phyloP scores from a whole-genome alignment of 176 grass and related monocot species.

The Ensete glaucum region DNA sequence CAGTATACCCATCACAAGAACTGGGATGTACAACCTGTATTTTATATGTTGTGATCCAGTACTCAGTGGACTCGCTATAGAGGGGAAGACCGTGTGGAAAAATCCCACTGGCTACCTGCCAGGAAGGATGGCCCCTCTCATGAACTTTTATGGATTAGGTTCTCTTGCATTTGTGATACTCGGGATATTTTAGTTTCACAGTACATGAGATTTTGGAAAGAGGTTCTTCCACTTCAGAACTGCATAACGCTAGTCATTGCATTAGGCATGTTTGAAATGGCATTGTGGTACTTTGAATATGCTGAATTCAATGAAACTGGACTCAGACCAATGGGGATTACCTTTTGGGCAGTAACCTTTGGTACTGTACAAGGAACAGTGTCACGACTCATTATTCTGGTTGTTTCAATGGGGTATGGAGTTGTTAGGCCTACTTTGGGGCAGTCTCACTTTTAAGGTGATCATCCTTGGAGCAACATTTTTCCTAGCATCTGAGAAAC shows the following conservation, averaged over 20 bases:
- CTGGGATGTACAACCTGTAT: slow-evolving; percentile 99
- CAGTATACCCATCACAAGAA: slow-evolving; percentile 65
- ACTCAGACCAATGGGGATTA: slow-evolving; percentile 69
- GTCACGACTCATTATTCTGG: slow-evolving; percentile 76
- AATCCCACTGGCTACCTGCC: slow-evolving; percentile 92
- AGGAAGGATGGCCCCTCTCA: slow-evolving; percentile 91
- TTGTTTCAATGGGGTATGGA: slow-evolving; percentile 93
- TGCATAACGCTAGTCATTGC: slow-evolving; percentile 96
- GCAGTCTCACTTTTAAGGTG: slow-evolving; percentile 92
- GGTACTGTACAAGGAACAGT: slow-evolving; percentile 86
- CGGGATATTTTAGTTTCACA: slow-evolving; percentile 96
- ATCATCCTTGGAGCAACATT: slow-evolving; percentile 90
- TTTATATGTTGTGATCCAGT: slow-evolving; percentile 82
- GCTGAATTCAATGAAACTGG: slow-evolving; percentile 88
- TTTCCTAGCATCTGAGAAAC: slow-evolving; percentile 92
- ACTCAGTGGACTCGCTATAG: slow-evolving; percentile 63
- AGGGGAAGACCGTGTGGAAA: slow-evolving; percentile 98
- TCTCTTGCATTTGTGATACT: slow-evolving; percentile 77
- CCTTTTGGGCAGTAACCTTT: slow-evolving; percentile 98
- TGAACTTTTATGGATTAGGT: slow-evolving; percentile 88
- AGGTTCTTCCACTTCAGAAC: slow-evolving; percentile 97
- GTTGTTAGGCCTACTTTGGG: slow-evolving; percentile 82
- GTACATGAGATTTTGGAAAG: slow-evolving; percentile 88
- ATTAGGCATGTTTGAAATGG: slow-evolving; percentile 96
- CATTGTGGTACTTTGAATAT: slow-evolving; percentile 98